Percentiles rank a stretch among this genome's conserved stretches.
phyloP scores from a whole-genome alignment of 495 filamentous ascomycete species.

The Chaetomium tenue region DNA sequence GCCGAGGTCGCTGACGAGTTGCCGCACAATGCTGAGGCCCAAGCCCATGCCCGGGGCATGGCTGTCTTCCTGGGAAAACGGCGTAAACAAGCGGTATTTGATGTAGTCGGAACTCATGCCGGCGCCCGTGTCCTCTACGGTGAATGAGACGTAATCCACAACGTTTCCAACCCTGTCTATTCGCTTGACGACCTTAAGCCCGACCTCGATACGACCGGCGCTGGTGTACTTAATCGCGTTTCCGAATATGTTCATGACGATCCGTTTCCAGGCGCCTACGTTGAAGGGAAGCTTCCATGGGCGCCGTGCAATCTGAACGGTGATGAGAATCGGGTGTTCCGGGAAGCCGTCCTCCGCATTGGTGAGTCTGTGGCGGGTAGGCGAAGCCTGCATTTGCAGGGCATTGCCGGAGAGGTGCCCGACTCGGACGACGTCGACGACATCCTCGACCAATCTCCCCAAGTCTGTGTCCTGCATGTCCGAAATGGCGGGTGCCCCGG shows the following conservation, averaged over 20 bases:
- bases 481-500: slow-evolving; percentile 51
- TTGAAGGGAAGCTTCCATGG: slow-evolving; percentile 40
- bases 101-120: slow-evolving; percentile 71
- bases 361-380: not conserved
- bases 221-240: slow-evolving; percentile 81
- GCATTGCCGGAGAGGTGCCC: slow-evolving; percentile 32
- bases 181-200: slow-evolving; percentile 40
- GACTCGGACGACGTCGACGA: slow-evolving; percentile 47
- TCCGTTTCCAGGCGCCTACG: slow-evolving; percentile 53
- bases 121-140: slow-evolving; percentile 62
- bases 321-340: slow-evolving; percentile 33
- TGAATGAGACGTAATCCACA: slow-evolving; percentile 24
- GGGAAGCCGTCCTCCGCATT: slow-evolving; percentile 25
- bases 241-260: slow-evolving; percentile 80
- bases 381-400: slow-evolving; percentile 21
- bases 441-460: slow-evolving; percentile 41
- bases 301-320: slow-evolving; percentile 35
- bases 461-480: slow-evolving; percentile 42
- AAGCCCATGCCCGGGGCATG: slow-evolving; percentile 66
- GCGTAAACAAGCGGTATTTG: slow-evolving; percentile 62
- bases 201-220: slow-evolving; percentile 63
- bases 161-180: slow-evolving; percentile 10
- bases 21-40: slow-evolving; percentile 66
- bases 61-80: slow-evolving; percentile 69
- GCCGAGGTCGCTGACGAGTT: slow-evolving; percentile 59